Base-by-base conservation (phyloP, 2,329 filamentous ascomycete genomes). In the Didymella lethalis region DNA sequence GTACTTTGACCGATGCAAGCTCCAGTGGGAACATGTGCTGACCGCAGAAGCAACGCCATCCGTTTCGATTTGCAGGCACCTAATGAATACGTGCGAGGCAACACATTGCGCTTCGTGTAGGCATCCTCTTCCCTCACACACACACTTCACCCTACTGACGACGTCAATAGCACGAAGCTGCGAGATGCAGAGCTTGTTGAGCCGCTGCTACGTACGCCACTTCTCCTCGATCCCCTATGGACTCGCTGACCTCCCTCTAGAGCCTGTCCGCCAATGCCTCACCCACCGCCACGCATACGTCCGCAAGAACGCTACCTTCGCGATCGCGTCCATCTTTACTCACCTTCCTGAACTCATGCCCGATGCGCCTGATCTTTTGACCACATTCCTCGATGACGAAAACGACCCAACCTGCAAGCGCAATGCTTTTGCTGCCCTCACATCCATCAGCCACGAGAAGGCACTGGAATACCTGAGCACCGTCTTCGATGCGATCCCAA, bases 251-350 rank as follows among this genome's bases (percentile, higher is more conserved):
- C 12, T 14, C 11, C 18, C 12, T 49, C 5, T 31, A 76, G 74
- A 94, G 40, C 96, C 95, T 16, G 92, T 93, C 47, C 89, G 95
- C 71, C 89, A 89, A 61, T 99, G 95, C 77, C 88, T 99, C 62
- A 93, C 97, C 78, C 93, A 99, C 79, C 89, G 95, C 65, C 95
- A 99, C 78, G 94, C 92, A 58, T 99, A 99, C 76, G 95, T 99
- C 57, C 91, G 95, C 74, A 99, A 99, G 84, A 98, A 97, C 72
- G 94, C 95, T 48, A 95, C 97, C 25, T 97, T 95, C 78, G 95
- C 95, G 26, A 87, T 99, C 62, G 88, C 95, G 14, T 95, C 93
- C 53, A 97, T 99, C 75, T 94, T 88, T 83, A 88, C 90, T 74
- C 93, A 97, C 80, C 94, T 92, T 28, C 93, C 95, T 62, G 88